Conservation (phyloP, 164 flowering plant genomes). For the Chimonanthus salicifolius region DNA sequence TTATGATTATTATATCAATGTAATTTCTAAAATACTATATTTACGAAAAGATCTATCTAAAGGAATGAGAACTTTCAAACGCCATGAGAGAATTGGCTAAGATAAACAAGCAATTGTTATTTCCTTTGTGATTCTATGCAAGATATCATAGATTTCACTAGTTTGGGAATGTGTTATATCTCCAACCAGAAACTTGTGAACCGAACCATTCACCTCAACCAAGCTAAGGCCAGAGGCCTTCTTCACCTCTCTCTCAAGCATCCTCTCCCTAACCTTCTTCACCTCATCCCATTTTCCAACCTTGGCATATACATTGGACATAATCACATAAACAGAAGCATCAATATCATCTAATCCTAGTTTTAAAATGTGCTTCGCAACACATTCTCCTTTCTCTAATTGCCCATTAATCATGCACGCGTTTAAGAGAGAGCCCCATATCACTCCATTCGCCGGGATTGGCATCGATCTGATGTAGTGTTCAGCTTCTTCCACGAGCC, state of each 20-base stretch:
- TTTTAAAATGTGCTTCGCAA: not conserved
- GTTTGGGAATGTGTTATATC: constrained; percentile 7
- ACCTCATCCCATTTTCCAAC: constrained; percentile 5
- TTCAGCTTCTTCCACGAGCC: constrained; percentile 17
- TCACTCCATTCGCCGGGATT: constrained; percentile 11
- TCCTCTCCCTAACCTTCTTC: constrained; percentile 1
- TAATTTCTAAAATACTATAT: no score
- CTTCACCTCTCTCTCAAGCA: constrained; percentile 4
- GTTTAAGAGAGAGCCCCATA: constrained; percentile 23
- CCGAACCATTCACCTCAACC: constrained; percentile 7
- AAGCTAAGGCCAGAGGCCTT: not conserved
- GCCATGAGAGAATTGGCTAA: not conserved
- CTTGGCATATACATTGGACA: constrained; percentile 10
- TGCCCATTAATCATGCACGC: constrained; percentile 3
- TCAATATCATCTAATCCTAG: constrained; percentile 1
- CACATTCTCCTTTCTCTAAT: not conserved
- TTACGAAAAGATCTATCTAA: not conserved
- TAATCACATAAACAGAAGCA: constrained; percentile 1
- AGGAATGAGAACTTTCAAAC: no score
- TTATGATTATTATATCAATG: no score
- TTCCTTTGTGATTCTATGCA: constrained; percentile 4
- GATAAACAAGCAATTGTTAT: not conserved
- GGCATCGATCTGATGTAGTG: constrained; percentile 18
- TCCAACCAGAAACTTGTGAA: constrained; percentile 4
- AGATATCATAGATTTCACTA: not conserved